Evolutionary conservation across 2,329 filamentous ascomycete species (phyloP).

Genomic region (Teratosphaeria epicoccoides): DNA sequence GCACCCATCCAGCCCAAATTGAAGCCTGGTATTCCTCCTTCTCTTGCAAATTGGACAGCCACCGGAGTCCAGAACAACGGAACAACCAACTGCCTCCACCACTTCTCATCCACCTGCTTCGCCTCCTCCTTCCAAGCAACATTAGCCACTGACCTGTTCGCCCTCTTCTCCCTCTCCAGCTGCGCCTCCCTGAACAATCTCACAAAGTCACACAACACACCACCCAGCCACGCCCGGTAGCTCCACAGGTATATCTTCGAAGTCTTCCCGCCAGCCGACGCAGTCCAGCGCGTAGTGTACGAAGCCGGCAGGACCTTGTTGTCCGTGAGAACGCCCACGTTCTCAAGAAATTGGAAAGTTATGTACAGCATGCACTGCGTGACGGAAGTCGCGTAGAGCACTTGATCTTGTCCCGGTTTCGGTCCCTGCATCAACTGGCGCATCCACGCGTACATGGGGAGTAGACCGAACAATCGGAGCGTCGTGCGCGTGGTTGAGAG

Average conservation of each 20-base stretch:
- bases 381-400: conserved; percentile 32
- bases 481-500: conserved; percentile 34
- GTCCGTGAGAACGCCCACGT: conserved; percentile 34
- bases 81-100: conserved; percentile 35
- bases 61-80: conserved; percentile 35
- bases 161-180: conserved; percentile 27
- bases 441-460: conserved; percentile 37
- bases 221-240: conserved; percentile 35
- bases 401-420: conserved; percentile 31
- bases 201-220: conserved; percentile 35
- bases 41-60: conserved; percentile 31
- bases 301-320: conserved; percentile 28
- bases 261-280: conserved; percentile 22
- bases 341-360: conserved; percentile 35
- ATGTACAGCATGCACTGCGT: conserved; percentile 34
- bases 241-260: conserved; percentile 31
- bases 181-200: conserved; percentile 33
- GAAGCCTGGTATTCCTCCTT: conserved; percentile 33
- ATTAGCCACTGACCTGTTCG: conserved; percentile 12
- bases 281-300: conserved; percentile 26
- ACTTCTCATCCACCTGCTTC: conserved; percentile 31
- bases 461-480: conserved; percentile 33
- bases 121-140: conserved; percentile 24
- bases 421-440: conserved; percentile 31
- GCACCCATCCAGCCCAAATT: conserved; percentile 35